Conservation (phyloP, 306 rosid species). For the Quercus dentata region DNA sequence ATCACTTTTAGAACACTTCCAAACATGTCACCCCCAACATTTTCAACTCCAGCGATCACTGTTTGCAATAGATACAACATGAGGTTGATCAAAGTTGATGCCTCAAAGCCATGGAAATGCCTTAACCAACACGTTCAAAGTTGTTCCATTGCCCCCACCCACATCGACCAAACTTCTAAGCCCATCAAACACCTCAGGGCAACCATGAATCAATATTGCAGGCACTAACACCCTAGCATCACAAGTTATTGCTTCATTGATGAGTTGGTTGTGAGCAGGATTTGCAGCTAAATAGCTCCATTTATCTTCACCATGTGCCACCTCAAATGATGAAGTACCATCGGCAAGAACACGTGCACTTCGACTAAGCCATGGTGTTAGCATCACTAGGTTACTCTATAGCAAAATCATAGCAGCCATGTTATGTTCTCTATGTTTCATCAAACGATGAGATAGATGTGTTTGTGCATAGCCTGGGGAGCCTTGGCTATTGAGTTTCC, state of each 20-base stretch:
- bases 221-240: conserved; percentile 30
- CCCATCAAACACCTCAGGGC: conserved; percentile 44
- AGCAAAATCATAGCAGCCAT: conserved; percentile 22
- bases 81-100: conserved; percentile 70
- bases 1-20: conserved; percentile 55
- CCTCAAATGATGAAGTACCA: conserved; percentile 26
- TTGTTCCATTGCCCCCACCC: conserved; percentile 69
- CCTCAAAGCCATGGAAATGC: conserved; percentile 45
- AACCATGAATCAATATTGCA: conserved; percentile 18
- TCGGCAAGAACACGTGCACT: conserved; percentile 12
- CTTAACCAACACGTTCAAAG: conserved; percentile 23
- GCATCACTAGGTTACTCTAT: conserved; percentile 32
- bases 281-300: conserved; percentile 41
- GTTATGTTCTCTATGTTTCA: conserved; percentile 16
- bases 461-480: conserved; percentile 23
- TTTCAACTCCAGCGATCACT: conserved; percentile 19
- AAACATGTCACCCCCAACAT: conserved; percentile 69
- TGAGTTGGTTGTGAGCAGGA: conserved; percentile 28
- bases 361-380: conserved; percentile 36
- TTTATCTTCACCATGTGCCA: conserved; percentile 43
- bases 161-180: conserved; percentile 56
- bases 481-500: neutral
- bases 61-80: conserved; percentile 42
- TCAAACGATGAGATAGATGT: conserved; percentile 31
- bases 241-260: conserved; percentile 70